Evolutionary conservation across 2,329 filamentous ascomycete genomes (phyloP).

Genomic region (Sporothrix pseudoabietina): DNA sequence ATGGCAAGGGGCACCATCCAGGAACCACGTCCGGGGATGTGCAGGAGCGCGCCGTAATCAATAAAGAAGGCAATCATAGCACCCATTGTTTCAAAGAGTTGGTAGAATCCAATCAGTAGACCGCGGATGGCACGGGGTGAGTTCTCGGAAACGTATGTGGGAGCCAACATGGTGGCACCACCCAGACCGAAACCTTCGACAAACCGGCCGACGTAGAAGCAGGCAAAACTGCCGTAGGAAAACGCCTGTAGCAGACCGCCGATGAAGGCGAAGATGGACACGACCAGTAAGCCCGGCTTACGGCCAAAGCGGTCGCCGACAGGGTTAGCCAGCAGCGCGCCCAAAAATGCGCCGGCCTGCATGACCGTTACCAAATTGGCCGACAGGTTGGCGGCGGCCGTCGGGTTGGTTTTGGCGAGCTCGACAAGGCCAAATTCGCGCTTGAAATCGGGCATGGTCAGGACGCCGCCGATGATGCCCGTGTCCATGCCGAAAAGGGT

Average conservation of each 20-base stretch:
- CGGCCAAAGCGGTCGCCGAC: constrained; percentile 40
- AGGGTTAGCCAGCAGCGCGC: constrained; percentile 36
- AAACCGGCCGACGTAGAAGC: constrained; percentile 46
- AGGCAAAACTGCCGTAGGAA: constrained; percentile 39
- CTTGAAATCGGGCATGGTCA: constrained; percentile 37
- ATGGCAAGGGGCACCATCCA: constrained; percentile 61
- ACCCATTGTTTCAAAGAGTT: constrained; percentile 58
- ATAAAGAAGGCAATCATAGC: constrained; percentile 57
- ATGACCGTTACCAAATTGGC: constrained; percentile 38
- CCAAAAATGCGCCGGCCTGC: constrained; percentile 37
- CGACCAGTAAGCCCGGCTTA: constrained; percentile 40
- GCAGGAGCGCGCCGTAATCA: constrained; percentile 54
- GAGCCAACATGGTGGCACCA: constrained; percentile 59
- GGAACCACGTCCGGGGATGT: constrained; percentile 48
- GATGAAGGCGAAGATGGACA: constrained; percentile 39
- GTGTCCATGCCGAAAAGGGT: constrained; percentile 39
- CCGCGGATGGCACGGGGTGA: constrained; percentile 61
- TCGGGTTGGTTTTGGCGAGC: constrained; percentile 34
- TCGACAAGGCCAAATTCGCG: constrained; percentile 55
- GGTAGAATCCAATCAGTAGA: constrained; percentile 61
- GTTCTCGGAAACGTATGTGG: constrained; percentile 64
- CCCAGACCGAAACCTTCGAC: constrained; percentile 57
- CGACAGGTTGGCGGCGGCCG: constrained; percentile 35
- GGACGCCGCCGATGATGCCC: constrained; percentile 39
- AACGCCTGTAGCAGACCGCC: constrained; percentile 42